Base-by-base conservation (phyloP, 2,329 filamentous ascomycete genomes). In the Eurotiales sp. region DNA sequence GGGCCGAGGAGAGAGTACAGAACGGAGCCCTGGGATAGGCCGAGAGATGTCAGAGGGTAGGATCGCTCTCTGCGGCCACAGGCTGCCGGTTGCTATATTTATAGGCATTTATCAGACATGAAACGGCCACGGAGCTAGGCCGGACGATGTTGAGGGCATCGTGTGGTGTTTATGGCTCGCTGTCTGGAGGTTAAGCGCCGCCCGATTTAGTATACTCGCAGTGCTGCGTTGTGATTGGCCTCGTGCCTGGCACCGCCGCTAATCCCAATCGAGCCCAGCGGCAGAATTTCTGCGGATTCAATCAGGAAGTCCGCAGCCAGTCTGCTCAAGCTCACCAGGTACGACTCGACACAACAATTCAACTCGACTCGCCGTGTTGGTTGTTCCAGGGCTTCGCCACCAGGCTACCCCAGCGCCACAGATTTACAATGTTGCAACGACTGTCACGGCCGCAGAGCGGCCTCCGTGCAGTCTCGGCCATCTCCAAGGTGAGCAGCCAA, bases 371-470 rank as follows among this genome's bases (percentile, higher is more conserved):
- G n/a, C n/a, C n/a, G n/a, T n/a, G n/a, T n/a, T 27, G 5, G 25
- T 25, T 25, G 36, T 40, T 40, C 32, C 36, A 45, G 49, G 23
- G 10, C 36, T 14, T 48, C 48, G 36, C 21, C 27, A 32, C 40
- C 45, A 45, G 40, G n/a, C n/a, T n/a, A n/a, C 29, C 27, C 19
- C 27, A 32, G 27, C 34, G 15, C 17, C 15, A 27, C 27, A 32
- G 15, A 46, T 34, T 34, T 25, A 50, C 29, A 47, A 39, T 75
- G 67, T 64, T 74, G 60, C 67, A 69, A 62, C 64, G 67, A 60
- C 57, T 70, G 54, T 58, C 66, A 61, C 66, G 72, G 70, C 71
- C 72, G 69, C 70, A 72, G 65, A 61, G 64, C 56, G 64, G 66
- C 57, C 67, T 75, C 66, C 72, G 72, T 58, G 66, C 70, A 45